Percentiles rank a stretch among this genome's conserved stretches.
Evolutionary conservation across 495 filamentous ascomycete genomes (phyloP).

Genomic region (Xanthoparmelia taractica): DNA sequence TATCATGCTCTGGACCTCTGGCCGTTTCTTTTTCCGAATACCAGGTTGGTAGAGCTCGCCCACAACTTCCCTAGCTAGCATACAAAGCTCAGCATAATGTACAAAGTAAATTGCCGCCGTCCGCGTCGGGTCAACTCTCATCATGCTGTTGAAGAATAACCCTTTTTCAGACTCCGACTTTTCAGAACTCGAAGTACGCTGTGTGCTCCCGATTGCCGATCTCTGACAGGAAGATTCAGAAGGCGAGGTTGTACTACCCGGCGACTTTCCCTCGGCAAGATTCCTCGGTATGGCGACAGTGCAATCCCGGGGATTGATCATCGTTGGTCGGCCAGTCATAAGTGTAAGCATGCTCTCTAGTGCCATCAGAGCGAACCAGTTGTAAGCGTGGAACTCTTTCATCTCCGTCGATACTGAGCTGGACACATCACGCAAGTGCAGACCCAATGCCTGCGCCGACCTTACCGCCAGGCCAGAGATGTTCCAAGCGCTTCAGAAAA

Average conservation of each 20-base stretch:
- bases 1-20: slow-evolving; percentile 53
- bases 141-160: slow-evolving; percentile 15
- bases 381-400: slow-evolving; percentile 49
- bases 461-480: slow-evolving; percentile 50
- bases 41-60: slow-evolving; percentile 52
- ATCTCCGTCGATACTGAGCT: slow-evolving; percentile 40
- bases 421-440: slow-evolving; percentile 52
- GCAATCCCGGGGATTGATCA: slow-evolving; percentile 46
- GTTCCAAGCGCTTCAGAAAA: slow-evolving; percentile 49
- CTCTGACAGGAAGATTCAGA: not conserved
- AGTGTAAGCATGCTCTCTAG: slow-evolving; percentile 50
- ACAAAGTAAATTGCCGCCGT: slow-evolving; percentile 42
- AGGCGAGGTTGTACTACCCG: not conserved
- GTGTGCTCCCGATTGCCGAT: not conserved
- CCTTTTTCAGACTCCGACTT: not conserved
- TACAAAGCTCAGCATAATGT: slow-evolving; percentile 42
- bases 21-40: slow-evolving; percentile 47
- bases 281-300: slow-evolving; percentile 46
- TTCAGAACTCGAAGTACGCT: not conserved
- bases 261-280: slow-evolving; percentile 23
- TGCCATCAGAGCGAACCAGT: slow-evolving; percentile 56
- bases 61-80: slow-evolving; percentile 48
- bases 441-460: slow-evolving; percentile 49
- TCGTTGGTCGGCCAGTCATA: slow-evolving; percentile 54
- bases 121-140: slow-evolving; percentile 14